Percentiles rank a stretch among this genome's conserved stretches.
Conservation (phyloP, 2,329 filamentous ascomycete genomes). For the Polychaeton citri region DNA sequence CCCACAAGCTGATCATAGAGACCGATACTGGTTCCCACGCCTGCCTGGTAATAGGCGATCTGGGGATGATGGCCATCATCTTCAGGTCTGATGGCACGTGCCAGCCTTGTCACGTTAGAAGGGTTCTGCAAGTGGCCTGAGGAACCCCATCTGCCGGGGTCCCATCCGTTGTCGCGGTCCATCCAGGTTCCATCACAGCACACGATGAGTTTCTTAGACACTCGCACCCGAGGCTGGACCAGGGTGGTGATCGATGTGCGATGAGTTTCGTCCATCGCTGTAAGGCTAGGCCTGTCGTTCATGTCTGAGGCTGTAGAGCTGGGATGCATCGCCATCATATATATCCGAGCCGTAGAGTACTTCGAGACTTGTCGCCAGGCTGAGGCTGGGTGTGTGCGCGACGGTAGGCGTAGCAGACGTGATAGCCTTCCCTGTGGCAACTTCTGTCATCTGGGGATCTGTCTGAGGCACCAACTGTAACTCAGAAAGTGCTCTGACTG, state of each 20-base stretch:
- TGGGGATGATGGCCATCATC: slow-evolving; percentile 22
- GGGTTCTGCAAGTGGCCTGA: slow-evolving; percentile 19
- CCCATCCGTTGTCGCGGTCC: slow-evolving; percentile 22
- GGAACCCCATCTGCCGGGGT: slow-evolving; percentile 9
- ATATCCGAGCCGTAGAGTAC: no score
- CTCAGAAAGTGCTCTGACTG: no score
- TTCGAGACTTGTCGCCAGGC: no score
- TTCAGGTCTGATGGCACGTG: slow-evolving; percentile 19
- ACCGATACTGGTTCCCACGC: slow-evolving; percentile 22
- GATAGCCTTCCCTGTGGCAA: no score
- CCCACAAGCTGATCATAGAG: slow-evolving; percentile 19
- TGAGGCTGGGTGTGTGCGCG: no score
- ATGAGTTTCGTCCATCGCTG: not conserved
- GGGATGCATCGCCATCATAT: no score
- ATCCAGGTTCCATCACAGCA: slow-evolving; percentile 22
- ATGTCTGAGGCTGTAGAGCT: no score
- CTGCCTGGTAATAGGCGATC: slow-evolving; percentile 26
- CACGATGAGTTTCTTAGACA: slow-evolving; percentile 13
- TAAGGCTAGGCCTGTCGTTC: no score
- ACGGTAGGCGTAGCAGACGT: no score
- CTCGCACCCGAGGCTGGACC: not conserved
- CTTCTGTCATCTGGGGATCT: no score
- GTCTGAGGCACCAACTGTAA: no score
- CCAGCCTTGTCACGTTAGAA: slow-evolving; percentile 23
- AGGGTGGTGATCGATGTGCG: not conserved